phyloP scores from a whole-genome alignment of 1,284 basidiomycete species.

The Ganoderma sinense region DNA sequence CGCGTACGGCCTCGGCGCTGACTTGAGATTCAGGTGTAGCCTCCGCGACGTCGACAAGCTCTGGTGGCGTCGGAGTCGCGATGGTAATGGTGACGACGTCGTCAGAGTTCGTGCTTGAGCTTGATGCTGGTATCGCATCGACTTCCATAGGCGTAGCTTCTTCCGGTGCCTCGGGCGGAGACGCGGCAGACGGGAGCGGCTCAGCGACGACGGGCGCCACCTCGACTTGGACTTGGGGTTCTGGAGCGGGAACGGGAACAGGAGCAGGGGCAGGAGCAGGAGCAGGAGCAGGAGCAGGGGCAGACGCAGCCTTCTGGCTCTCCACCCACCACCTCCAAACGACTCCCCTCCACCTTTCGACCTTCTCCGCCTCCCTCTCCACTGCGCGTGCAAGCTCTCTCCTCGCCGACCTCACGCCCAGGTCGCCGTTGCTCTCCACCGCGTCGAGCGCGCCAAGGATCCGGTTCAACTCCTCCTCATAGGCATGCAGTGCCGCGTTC shows the following conservation, averaged over 20 bases:
- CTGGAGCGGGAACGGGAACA: not conserved
- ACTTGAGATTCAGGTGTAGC: slow-evolving; percentile 13
- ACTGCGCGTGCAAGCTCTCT: slow-evolving; percentile 65
- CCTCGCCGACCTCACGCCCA: slow-evolving; percentile 59
- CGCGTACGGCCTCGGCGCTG: slow-evolving; percentile 18
- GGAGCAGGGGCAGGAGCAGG: not conserved
- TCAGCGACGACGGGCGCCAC: slow-evolving; percentile 1
- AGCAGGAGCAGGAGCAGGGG: not conserved
- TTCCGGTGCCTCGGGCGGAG: not conserved
- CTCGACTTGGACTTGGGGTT: not conserved
- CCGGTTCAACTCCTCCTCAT: slow-evolving; percentile 63
- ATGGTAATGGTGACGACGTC: not conserved
- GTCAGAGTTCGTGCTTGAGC: not conserved
- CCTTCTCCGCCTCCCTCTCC: slow-evolving; percentile 59
- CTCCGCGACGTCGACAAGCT: not conserved
- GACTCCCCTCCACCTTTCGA: slow-evolving; percentile 48
- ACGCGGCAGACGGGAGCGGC: not conserved
- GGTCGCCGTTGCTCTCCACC: slow-evolving; percentile 69
- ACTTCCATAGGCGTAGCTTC: slow-evolving; percentile 13
- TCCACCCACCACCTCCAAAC: slow-evolving; percentile 30
- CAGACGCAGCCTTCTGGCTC: slow-evolving; percentile 7
- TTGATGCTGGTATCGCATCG: not conserved
- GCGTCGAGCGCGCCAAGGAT: slow-evolving; percentile 72
- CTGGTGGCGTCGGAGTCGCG: not conserved
- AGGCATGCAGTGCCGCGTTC: slow-evolving; percentile 57